Base-by-base conservation (phyloP, 176 grass and related monocot species). In the Otatea glauca region DNA sequence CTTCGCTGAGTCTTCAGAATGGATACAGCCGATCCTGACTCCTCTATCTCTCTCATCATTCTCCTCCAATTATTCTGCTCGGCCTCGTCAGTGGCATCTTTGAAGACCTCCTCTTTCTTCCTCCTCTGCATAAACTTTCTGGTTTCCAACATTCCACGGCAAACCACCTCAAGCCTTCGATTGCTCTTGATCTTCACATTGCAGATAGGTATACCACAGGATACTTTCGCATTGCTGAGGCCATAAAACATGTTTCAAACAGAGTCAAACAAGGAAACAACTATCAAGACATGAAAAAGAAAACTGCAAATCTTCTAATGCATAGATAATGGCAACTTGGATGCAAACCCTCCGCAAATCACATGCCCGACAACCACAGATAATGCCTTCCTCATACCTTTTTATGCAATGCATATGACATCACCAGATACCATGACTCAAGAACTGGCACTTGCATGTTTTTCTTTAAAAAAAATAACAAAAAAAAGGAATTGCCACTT, bases 121-220 rank as follows among this genome's bases (percentile, higher is more conserved):
- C 80, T 92, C 88, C 76, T 98, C 54, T 81, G 89, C 93, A 98
- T 93, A 74, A 95, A 93, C 65, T 95, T 98, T 63, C 96, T 89
- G 34, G 93, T 90, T 39, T 86, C 85, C 74, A 98, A 67, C 93
- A 98, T 95, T 51, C 90, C 91, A 69, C 68, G 67, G 60, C 91
- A 95, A 64, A 95, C 58, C 68, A 98, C 86, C 62, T 92, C 80
- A 38, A 90, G 58, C 25, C 83, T 83, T 54, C 21, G 48, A 23
- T 14, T 75, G 38, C 79, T 75, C 60, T 80, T 91, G 67, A 86
- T 49, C 63, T 84, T 92, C 47, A 86, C 83, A 73, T 90, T 82
- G 18, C 27, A 89, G n/a, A 86, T 53, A 25, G 69, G 32, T 79
- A 68, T 75, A 84, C 80, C 75, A 4, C 66, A 82, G 5, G 75